Percentiles rank a stretch among this genome's conserved stretches.
Conservation (phyloP, 768 basidiomycete species). For the Crucibulum laeve region DNA sequence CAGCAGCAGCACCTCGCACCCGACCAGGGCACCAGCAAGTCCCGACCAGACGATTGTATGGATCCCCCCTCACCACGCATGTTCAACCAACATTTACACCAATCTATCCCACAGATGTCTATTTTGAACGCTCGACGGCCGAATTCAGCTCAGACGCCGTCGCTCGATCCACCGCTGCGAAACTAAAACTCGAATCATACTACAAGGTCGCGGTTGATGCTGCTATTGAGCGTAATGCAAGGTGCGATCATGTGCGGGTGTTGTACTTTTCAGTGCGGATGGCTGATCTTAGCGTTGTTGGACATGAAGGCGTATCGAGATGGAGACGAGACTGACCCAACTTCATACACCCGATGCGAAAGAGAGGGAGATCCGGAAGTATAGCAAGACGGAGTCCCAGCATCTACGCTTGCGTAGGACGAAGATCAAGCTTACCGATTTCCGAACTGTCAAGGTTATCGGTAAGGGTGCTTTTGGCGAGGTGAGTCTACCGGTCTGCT, state of each 20-base stretch:
- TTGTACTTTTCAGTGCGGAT: constrained; percentile 5
- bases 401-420: constrained; percentile 91
- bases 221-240: constrained; percentile 91
- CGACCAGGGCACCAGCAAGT: constrained; percentile 31
- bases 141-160: constrained; percentile 84
- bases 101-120: constrained; percentile 66
- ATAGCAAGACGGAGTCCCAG: constrained; percentile 82
- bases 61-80: constrained; percentile 3
- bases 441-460: constrained; percentile 96
- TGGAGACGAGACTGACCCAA: constrained; percentile 82
- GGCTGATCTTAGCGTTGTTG: neutral
- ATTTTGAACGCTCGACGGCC: constrained; percentile 84
- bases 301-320: constrained; percentile 70
- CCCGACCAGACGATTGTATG: constrained; percentile 43
- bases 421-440: constrained; percentile 89
- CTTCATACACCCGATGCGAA: constrained; percentile 75
- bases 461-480: constrained; percentile 99
- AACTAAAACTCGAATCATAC: constrained; percentile 94
- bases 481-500: constrained; percentile 37
- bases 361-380: constrained; percentile 82
- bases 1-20: constrained; percentile 28
- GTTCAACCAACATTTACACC: constrained; percentile 6
- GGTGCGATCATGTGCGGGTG: constrained; percentile 41
- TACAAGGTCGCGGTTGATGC: constrained; percentile 98
- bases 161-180: constrained; percentile 88